Evolutionary conservation across 2,329 filamentous ascomycete species (phyloP).

Genomic region (Ceratocystis cubensis): DNA sequence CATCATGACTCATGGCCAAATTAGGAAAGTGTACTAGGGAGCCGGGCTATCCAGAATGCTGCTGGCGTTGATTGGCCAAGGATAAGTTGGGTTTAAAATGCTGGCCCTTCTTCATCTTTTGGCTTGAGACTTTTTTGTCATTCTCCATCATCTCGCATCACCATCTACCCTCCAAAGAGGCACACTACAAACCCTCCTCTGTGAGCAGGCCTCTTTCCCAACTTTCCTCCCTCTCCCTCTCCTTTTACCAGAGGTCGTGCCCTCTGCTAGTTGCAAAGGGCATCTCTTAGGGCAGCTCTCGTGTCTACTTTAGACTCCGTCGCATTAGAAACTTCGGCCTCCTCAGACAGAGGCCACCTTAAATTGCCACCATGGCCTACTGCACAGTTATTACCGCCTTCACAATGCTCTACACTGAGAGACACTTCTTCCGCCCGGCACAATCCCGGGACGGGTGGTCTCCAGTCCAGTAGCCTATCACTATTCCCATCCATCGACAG

Average conservation of each 20-base stretch:
- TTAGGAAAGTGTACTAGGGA: background rate
- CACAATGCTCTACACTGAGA: slow-evolving; percentile 3
- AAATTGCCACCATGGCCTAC: slow-evolving; percentile 15
- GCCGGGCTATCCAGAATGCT: background rate
- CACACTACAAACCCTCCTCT: slow-evolving; percentile 1
- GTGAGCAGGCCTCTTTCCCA: background rate
- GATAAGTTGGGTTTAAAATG: slow-evolving; percentile 8
- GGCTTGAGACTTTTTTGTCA: slow-evolving; percentile 1
- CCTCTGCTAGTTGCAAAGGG: slow-evolving; percentile 19
- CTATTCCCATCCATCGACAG: background rate
- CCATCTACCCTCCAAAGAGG: slow-evolving; percentile 5
- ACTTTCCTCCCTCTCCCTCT: background rate
- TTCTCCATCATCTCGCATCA: slow-evolving; percentile 17
- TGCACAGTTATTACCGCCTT: background rate
- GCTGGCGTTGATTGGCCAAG: background rate
- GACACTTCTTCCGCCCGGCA: slow-evolving; percentile 13
- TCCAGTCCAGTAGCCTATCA: background rate
- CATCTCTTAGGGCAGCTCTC: slow-evolving; percentile 13
- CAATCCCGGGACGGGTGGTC: background rate
- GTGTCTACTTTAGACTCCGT: slow-evolving; percentile 20
- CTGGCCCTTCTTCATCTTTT: background rate
- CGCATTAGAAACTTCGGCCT: slow-evolving; percentile 11
- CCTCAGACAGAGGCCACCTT: slow-evolving; percentile 17
- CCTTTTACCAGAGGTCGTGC: slow-evolving; percentile 16
- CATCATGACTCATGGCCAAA: slow-evolving; percentile 14